Conservation (phyloP, 208 protist genomes). For the Leptomonas pyrrhocoris region DNA sequence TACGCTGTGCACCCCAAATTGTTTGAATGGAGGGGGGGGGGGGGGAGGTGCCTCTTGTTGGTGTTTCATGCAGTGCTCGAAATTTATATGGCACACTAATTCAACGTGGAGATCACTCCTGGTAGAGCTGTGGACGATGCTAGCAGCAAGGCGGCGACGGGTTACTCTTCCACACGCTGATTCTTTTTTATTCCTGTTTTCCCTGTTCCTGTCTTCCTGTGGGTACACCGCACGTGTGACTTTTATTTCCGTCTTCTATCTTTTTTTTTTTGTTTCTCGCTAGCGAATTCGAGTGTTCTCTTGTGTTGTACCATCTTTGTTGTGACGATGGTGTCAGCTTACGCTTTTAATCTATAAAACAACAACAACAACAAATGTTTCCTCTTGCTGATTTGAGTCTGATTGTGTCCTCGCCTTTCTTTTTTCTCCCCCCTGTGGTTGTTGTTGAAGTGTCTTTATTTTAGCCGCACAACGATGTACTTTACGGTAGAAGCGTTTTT, state of each 20-base stretch:
- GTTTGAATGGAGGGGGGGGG: too few relatives aligned
- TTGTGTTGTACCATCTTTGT: background rate
- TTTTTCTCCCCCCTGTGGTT: background rate
- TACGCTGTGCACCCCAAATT: too few relatives aligned
- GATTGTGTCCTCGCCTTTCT: background rate
- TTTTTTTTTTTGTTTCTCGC: background rate
- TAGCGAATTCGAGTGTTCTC: background rate
- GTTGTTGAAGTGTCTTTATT: background rate
- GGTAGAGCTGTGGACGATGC: too few relatives aligned
- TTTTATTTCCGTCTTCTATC: background rate
- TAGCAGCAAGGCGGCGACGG: too few relatives aligned
- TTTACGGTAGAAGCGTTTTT: background rate
- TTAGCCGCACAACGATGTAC: background rate
- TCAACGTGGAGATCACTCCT: too few relatives aligned
- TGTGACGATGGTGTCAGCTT: too few relatives aligned
- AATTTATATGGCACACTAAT: too few relatives aligned
- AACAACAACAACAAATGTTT: slow-evolving; percentile 1
- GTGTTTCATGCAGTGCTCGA: too few relatives aligned
- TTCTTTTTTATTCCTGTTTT: too few relatives aligned
- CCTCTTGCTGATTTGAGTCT: background rate
- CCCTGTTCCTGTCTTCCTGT: too few relatives aligned
- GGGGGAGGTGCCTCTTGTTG: too few relatives aligned
- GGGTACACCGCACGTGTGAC: background rate
- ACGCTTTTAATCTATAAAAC: background rate
- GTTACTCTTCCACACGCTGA: too few relatives aligned